These are phyloP conservation scores for Madurella fahalii DNA, from an alignment of 2,329 filamentous ascomycete genomes.

Conservation along the genomic window DNA sequence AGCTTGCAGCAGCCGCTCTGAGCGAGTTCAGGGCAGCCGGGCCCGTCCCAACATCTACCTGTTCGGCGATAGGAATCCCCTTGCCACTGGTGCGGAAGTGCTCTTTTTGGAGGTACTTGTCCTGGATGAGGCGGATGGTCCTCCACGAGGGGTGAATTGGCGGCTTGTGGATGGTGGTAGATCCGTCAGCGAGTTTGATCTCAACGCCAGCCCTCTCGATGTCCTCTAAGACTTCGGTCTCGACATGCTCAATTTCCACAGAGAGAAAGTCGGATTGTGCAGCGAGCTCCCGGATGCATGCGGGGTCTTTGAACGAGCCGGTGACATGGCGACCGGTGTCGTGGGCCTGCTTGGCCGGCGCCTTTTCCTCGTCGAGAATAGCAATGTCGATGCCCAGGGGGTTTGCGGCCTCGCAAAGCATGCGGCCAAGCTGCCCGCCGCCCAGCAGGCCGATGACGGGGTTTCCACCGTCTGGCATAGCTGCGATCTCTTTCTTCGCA, in stretches of 20 bases:
- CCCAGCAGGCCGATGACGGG: conserved; percentile 52
- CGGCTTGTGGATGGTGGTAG: conserved; percentile 31
- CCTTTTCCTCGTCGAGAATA: conserved; percentile 70
- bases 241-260: conserved; percentile 92
- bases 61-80: conserved; percentile 68
- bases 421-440: conserved; percentile 78
- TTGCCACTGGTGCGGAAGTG: conserved; percentile 57
- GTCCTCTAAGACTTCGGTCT: conserved; percentile 85
- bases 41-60: conserved; percentile 56
- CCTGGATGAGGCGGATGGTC: conserved; percentile 84
- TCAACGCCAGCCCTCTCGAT: conserved; percentile 63
- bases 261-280: conserved; percentile 74
- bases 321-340: conserved; percentile 69
- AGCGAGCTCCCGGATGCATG: conserved; percentile 76
- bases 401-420: conserved; percentile 83
- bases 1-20: conserved; percentile 55
- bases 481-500: conserved; percentile 3
- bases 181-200: conserved; percentile 36
- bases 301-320: conserved; percentile 82
- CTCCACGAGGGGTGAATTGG: conserved; percentile 77
- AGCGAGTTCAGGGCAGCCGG: conserved; percentile 58
- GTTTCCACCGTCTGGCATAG: conserved; percentile 20
- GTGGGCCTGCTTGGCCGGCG: conserved; percentile 83
- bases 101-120: conserved; percentile 88
- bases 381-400: conserved; percentile 72